Evolutionary conservation across 2,329 filamentous ascomycete genomes (phyloP), one percentile per base, ranked within the genome.

Genomic region (Aspergillus pseudoglaucus): DNA sequence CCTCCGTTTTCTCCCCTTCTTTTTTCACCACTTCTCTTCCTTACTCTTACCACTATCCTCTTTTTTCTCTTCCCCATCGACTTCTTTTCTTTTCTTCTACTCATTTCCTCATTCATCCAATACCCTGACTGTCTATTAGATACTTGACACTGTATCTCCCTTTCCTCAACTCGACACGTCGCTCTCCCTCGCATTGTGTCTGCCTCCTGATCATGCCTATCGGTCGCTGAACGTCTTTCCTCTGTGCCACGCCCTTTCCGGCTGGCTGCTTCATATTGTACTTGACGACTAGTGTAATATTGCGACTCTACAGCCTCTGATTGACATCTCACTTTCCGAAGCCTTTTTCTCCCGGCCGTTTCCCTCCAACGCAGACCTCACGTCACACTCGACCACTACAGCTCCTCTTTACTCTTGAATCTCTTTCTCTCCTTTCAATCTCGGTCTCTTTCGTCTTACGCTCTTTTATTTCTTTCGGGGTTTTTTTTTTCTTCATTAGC

Each of bases 351-450:
- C 25, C 25, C 25, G 25, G 25, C 25, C 25, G 25, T 27, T 30
- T 30, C 25, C 9, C 9, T 30, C 25, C 25, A 30, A 63, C 61
- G 60, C 60, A 59, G 59, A 55, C 51, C 53, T 60, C 59, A 63
- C 60, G 59, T 62, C 61, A 62, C 55, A 51, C 47, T 42, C 38
- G 44, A 51, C 52, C 25, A 30, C 33, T n/a, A 17, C n/a, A 35
- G 7, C 33, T 35, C 15, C 33, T 35, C 33, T 35, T 17, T 35
- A n/a, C 15, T 17, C 33, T 35, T 17, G 14, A 35, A 3, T 14
- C n/a, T 35, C 6, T 17, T 35, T 17, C 33, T 35, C n/a, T 35
- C 22, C 43, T 38, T 14, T 23, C 10, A 9, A 33, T 15, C 6
- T 15, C 38, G 20, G 17, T 47, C 22, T 22, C 44, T 37, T 27